Conservation (phyloP, 768 basidiomycete species). For the Boletus pseudo-olivaceus region DNA sequence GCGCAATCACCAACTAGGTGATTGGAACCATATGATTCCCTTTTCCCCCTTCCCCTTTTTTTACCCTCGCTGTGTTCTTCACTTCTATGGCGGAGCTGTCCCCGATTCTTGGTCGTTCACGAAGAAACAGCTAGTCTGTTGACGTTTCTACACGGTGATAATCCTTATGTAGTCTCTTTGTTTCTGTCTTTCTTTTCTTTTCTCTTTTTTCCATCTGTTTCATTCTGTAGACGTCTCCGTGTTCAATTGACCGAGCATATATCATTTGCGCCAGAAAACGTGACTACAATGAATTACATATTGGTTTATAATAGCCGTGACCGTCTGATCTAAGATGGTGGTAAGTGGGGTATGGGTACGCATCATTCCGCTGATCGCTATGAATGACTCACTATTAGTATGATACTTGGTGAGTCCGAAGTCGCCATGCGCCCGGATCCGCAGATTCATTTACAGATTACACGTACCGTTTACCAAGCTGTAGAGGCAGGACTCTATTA, state of each 20-base stretch:
- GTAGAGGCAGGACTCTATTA: constrained; percentile 9
- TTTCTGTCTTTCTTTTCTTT: not conserved
- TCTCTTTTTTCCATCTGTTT: not conserved
- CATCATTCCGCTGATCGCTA: constrained; percentile 2
- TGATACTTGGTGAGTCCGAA: not conserved
- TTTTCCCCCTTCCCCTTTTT: not conserved
- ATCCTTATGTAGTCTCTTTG: not conserved
- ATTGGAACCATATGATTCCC: not conserved
- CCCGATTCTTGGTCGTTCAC: not conserved
- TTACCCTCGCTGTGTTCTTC: not conserved
- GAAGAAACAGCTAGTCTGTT: constrained; percentile 7
- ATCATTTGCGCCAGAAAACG: not conserved
- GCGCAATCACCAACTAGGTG: not conserved
- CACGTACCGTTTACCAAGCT: constrained; percentile 21
- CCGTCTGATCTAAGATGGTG: too few relatives aligned
- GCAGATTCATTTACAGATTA: constrained; percentile 8
- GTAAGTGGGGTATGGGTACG: too few relatives aligned
- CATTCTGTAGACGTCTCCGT: not conserved
- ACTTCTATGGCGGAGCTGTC: not conserved
- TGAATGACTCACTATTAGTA: not conserved
- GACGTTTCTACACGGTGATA: not conserved
- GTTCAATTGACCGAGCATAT: not conserved
- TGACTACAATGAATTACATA: not conserved
- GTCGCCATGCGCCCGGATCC: not conserved
- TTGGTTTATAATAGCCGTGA: not conserved